phyloP scores from a whole-genome alignment of 257 asterid species.

The Solanum sejunctum region DNA sequence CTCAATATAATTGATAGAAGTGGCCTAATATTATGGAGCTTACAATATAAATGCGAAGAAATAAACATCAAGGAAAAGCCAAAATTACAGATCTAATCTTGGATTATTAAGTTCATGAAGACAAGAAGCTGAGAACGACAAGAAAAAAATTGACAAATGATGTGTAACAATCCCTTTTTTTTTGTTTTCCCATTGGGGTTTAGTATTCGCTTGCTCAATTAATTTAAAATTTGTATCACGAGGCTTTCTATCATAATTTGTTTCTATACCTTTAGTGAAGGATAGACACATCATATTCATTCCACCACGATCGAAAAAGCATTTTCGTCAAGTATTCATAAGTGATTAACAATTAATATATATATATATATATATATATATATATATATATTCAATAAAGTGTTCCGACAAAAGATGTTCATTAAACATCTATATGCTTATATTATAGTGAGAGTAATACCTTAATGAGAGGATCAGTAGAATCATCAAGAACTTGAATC shows the following conservation, averaged over 20 bases:
- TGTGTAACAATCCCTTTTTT: not conserved
- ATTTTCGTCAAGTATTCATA: too few species aligned
- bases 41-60: not conserved
- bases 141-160: not conserved
- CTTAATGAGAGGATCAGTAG: slow-evolving; percentile 62
- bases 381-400: too few species aligned
- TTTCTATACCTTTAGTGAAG: not conserved
- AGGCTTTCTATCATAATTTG: not conserved
- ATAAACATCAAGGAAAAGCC: not conserved
- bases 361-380: too few species aligned
- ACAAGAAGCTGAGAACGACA: not conserved
- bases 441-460: slow-evolving; percentile 13
- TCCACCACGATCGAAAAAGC: not conserved
- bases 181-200: not conserved
- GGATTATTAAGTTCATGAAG: not conserved
- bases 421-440: not conserved
- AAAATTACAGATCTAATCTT: not conserved
- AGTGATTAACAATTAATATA: too few species aligned
- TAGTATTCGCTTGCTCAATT: not conserved
- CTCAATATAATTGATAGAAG: not conserved
- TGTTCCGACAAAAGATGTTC: too few species aligned
- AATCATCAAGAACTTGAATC: slow-evolving; percentile 88
- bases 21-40: not conserved
- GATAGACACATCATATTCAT: not conserved
- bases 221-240: not conserved